These are phyloP conservation scores for Triadica sebifera DNA, from an alignment of 345 rosid species.

Conservation along the genomic window DNA sequence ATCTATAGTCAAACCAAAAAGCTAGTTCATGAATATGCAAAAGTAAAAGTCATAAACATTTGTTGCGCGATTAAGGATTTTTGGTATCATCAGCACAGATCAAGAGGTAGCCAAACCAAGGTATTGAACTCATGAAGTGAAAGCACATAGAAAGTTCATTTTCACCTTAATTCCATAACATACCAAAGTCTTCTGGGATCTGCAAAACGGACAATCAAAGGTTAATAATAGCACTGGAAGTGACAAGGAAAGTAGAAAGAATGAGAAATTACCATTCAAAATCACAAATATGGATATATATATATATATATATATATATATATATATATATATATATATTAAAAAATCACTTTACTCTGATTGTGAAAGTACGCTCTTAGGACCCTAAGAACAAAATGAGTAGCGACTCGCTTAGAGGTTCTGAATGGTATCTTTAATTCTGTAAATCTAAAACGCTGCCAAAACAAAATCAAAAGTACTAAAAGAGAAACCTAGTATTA, in stretches of 20 bases:
- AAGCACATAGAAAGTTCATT: not conserved
- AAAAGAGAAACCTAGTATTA: too few species aligned
- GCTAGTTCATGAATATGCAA: too few species aligned
- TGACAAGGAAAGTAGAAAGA: constrained; percentile 8
- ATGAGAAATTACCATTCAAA: constrained; percentile 17
- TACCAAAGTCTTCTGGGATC: constrained; percentile 63
- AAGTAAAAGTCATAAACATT: constrained; percentile 9
- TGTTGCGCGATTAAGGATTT: not conserved
- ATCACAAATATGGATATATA: constrained; percentile 10
- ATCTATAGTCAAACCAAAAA: too few species aligned
- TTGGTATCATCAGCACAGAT: constrained; percentile 6
- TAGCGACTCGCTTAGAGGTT: too few species aligned
- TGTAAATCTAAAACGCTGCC: too few species aligned
- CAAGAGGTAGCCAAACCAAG: not conserved
- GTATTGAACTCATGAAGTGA: not conserved
- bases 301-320: too few species aligned
- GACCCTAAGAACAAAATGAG: too few species aligned
- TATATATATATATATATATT: too few species aligned
- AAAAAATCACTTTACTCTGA: too few species aligned
- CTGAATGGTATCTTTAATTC: too few species aligned
- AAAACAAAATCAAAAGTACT: too few species aligned
- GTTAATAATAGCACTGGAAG: constrained; percentile 77
- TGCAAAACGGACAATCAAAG: constrained; percentile 74
- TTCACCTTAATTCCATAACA: constrained; percentile 65
- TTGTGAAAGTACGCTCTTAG: too few species aligned